Evolutionary conservation across 148 eudicot species (phyloP).

Genomic region (Heliosperma pusillum): DNA sequence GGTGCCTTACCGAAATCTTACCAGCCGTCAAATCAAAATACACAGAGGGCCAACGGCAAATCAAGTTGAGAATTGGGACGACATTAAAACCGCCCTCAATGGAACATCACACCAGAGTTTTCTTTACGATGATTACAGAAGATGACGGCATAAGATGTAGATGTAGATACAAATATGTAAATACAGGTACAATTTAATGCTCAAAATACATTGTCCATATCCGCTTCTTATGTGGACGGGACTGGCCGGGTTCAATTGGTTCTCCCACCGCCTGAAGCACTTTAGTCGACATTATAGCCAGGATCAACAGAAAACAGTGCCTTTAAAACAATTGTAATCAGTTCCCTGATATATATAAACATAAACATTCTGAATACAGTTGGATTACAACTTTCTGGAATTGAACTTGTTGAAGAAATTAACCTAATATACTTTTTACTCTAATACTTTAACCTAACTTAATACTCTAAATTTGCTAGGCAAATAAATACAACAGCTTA

Average conservation of each 20-base stretch:
- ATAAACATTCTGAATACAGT: neutral
- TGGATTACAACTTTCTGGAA: neutral
- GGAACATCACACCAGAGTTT: constrained; percentile 52
- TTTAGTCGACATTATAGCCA: neutral
- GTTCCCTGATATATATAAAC: neutral
- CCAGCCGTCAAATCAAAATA: constrained; percentile 65
- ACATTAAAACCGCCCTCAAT: constrained; percentile 40
- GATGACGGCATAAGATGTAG: neutral
- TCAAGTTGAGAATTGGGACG: constrained; percentile 59
- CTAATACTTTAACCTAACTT: constrained; percentile 14
- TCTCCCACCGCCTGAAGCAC: too few relatives aligned
- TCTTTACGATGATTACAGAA: constrained; percentile 41
- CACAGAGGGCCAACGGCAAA: constrained; percentile 45
- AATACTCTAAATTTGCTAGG: constrained; percentile 8
- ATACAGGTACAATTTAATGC: neutral
- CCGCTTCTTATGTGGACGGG: too few relatives aligned
- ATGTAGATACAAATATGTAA: neutral
- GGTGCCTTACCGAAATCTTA: constrained; percentile 48
- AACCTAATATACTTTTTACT: neutral
- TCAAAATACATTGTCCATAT: neutral
- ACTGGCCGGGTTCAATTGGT: too few relatives aligned
- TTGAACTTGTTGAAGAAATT: neutral
- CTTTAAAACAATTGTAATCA: constrained; percentile 7
- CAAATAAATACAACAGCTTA: constrained; percentile 9
- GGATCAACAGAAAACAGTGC: neutral